phyloP scores from a whole-genome alignment of 257 asterid genomes.

The Penstemon eatonii region DNA sequence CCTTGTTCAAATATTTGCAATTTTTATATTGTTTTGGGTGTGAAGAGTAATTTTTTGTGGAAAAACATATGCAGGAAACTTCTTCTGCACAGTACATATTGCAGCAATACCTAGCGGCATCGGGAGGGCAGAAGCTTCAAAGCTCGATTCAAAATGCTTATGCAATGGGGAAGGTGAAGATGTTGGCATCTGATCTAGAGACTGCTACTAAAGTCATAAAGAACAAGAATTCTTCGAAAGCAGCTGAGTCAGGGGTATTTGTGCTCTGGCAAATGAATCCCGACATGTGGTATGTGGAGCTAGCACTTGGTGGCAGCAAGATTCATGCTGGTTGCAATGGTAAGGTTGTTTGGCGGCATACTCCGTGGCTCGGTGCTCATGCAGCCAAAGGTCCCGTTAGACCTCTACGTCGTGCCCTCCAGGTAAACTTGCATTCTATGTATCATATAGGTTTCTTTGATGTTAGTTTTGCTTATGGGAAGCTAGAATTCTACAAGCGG shows the following conservation, averaged over 20 bases:
- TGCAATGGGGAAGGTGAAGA: constrained; percentile 55
- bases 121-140: constrained; percentile 59
- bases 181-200: constrained; percentile 57
- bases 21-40: too few species aligned
- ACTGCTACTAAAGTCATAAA: constrained; percentile 52
- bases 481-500: too few species aligned
- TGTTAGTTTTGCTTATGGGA: too few species aligned
- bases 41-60: neutral
- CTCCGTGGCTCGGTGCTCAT: constrained; percentile 65
- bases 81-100: constrained; percentile 61
- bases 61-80: constrained; percentile 38
- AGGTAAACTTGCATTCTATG: constrained; percentile 30
- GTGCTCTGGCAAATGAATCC: constrained; percentile 69
- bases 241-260: constrained; percentile 52
- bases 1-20: too few species aligned
- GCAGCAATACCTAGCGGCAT: constrained; percentile 61
- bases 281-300: constrained; percentile 63
- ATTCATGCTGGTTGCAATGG: constrained; percentile 63
- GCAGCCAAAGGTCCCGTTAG: constrained; percentile 62
- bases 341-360: constrained; percentile 58
- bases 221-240: constrained; percentile 42
- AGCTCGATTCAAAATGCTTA: constrained; percentile 52
- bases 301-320: constrained; percentile 57
- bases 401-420: constrained; percentile 63
- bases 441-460: too few species aligned